A percentile compares a stretch with the other conserved stretches of the same genome.
These are phyloP conservation scores for Teratosphaeria pseudoeucalypti DNA, from an alignment of 2,329 filamentous ascomycete species.

Conservation along the genomic window DNA sequence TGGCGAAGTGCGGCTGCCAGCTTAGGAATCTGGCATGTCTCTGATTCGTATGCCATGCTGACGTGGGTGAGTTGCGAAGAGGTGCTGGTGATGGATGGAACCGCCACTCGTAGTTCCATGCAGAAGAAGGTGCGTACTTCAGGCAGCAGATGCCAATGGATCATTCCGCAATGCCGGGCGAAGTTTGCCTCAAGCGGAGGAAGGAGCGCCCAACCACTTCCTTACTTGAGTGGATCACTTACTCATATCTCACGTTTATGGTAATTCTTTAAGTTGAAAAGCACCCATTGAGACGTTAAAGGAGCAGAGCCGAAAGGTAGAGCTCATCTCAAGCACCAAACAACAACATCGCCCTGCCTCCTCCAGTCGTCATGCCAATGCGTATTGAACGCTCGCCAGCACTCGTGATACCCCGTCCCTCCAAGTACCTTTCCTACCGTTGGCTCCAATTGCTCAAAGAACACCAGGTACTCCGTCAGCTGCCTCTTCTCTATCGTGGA, in stretches of 20 bases:
- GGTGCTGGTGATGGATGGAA: background rate
- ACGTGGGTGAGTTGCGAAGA: background rate
- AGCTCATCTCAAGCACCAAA: constrained; percentile 37
- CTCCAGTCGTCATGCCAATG: constrained; percentile 54
- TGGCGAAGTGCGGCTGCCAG: too few species aligned
- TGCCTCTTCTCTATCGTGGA: background rate
- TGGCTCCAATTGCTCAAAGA: constrained; percentile 49
- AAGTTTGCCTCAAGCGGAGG: background rate
- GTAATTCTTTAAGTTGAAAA: too few species aligned
- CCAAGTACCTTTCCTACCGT: constrained; percentile 35
- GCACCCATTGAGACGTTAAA: too few species aligned
- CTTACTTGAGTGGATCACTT: background rate
- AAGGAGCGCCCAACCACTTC: background rate
- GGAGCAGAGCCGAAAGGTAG: too few species aligned
- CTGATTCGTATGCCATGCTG: background rate
- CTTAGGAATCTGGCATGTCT: too few species aligned
- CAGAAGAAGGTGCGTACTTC: too few species aligned
- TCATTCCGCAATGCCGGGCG: background rate
- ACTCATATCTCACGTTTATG: background rate
- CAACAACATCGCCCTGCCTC: constrained; percentile 50
- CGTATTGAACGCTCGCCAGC: constrained; percentile 50
- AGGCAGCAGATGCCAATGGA: background rate
- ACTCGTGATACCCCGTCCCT: constrained; percentile 44
- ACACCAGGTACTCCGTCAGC: constrained; percentile 39
- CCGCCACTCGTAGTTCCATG: too few species aligned